Evolutionary conservation across 129 eudicot species (phyloP), one percentile per base, ranked within the genome.

Genomic region (Centaurea solstitialis): DNA sequence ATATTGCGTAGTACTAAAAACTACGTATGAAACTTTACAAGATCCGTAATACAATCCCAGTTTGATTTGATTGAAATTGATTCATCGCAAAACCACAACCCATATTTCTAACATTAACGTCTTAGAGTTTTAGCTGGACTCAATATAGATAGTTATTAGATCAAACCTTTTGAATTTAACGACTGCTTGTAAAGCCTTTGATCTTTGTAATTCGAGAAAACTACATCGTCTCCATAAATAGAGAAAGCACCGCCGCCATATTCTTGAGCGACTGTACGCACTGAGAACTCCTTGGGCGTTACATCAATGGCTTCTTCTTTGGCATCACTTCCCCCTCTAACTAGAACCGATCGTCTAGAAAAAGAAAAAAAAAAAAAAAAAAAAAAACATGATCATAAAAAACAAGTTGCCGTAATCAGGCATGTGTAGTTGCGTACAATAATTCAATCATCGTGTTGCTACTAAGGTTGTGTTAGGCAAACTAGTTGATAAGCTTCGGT

Each of bases 171-270:
- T 50, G 90, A 80, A 43, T 85, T 75, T 47, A 86, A 76, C 12
- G 95, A 85, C 78, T 93, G 98, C 78, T 86, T 85, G 87, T 95
- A 95, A 65, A 95, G 94, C 74, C 97, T 87, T 64, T 95, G 99
- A 82, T 95, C 99, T 86, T 88, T 91, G 85, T 95, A 91, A 84
- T 95, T 95, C 7, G 99, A 91, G 80, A 95, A 95, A 72, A 95
- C 69, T 26, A 95, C 67, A 76, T 79, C 80, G 8, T 89, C 97
- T 33, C 92, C 98, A 9, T 82, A 83, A 68, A 92, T 86, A 15
- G 86, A 65, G 74, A 95, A 95, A 3, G 93, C 97, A 61, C 97
- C 99, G 41, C 99, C 99, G 75, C 99, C 99, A 40, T 91, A 95
- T 67, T 95, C 98, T 76, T 95, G 99, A 82, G 97, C 93, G 65